A percentile compares a stretch with the other conserved stretches of the same genome.
phyloP scores from a whole-genome alignment of 2,329 filamentous ascomycete species.

The Amauroascus verrucosus region DNA sequence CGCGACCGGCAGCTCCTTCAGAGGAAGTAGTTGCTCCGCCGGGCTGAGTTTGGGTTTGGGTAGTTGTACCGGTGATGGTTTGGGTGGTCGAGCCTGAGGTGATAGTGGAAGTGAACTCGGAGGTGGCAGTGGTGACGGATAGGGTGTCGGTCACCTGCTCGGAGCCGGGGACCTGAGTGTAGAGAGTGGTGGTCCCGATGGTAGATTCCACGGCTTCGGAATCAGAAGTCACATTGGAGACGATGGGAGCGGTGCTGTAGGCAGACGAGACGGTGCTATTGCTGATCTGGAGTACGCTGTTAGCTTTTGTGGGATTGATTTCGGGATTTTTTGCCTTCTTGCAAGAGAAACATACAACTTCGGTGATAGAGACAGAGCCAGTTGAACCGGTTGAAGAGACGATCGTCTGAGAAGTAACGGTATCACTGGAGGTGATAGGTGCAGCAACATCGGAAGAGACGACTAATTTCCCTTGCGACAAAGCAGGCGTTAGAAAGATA shows the following conservation, averaged over 20 bases:
- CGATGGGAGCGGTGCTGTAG: constrained; percentile 12
- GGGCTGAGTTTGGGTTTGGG: constrained; percentile 1
- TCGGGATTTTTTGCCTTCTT: neutral
- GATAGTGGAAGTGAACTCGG: constrained; percentile 19
- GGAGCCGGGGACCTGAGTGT: constrained; percentile 13
- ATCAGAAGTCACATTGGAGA: constrained; percentile 13
- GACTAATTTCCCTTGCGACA: neutral
- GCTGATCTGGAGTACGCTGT: constrained; percentile 2
- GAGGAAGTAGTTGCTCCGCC: neutral
- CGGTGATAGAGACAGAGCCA: constrained; percentile 3
- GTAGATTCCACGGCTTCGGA: constrained; percentile 15
- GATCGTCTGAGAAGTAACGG: constrained; percentile 8
- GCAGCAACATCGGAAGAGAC: too few relatives aligned
- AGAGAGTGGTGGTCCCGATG: constrained; percentile 21
- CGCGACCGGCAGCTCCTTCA: constrained; percentile 5
- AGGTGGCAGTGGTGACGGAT: constrained; percentile 14
- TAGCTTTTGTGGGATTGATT: neutral
- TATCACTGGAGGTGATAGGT: constrained; percentile 6
- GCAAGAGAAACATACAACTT: constrained; percentile 2
- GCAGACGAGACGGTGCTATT: constrained; percentile 3
- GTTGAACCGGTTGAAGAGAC: neutral
- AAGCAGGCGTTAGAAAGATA: neutral
- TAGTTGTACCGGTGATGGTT: constrained; percentile 20
- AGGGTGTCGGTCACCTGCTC: constrained; percentile 12
- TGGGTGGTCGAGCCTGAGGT: constrained; percentile 21